Percentiles rank a stretch among this genome's conserved stretches.
phyloP scores from a whole-genome alignment of 2,329 filamentous ascomycete genomes.

The Colletotrichum cuscutae region DNA sequence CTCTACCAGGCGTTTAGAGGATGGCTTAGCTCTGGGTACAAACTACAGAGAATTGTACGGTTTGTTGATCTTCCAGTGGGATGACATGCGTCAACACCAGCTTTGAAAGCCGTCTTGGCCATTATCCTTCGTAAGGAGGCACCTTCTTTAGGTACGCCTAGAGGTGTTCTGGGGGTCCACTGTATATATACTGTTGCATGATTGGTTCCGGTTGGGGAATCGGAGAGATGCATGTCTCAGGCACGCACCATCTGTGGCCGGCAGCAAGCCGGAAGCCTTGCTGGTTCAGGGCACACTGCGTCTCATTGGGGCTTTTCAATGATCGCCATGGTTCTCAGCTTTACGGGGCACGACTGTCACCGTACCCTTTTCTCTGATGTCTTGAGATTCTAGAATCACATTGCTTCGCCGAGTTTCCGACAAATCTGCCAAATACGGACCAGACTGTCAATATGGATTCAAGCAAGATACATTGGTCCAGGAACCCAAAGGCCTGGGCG shows the following conservation, averaged over 20 bases:
- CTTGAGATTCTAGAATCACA: background rate
- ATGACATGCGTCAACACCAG: background rate
- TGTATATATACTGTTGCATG: background rate
- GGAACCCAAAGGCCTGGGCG: slow-evolving; percentile 7
- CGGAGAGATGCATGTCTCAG: background rate
- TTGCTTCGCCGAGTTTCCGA: background rate
- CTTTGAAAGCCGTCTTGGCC: background rate
- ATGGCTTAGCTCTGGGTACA: background rate
- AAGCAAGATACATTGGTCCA: slow-evolving; percentile 4
- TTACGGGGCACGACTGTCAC: background rate
- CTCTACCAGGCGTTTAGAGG: background rate
- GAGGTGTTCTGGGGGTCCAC: background rate
- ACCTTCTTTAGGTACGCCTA: background rate
- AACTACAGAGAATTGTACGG: background rate
- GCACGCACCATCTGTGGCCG: background rate
- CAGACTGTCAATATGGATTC: background rate
- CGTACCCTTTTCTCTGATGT: background rate
- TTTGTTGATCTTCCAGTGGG: background rate
- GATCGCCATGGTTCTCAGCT: background rate
- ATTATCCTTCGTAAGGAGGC: background rate
- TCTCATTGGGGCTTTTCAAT: background rate
- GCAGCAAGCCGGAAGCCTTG: background rate
- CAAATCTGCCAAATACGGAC: background rate
- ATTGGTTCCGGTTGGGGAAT: background rate
- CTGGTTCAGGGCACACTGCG: background rate